Percentiles rank a stretch among this genome's conserved stretches.
Evolutionary conservation across 2,329 filamentous ascomycete species (phyloP).

Genomic region (Fusarium oligoseptatum): DNA sequence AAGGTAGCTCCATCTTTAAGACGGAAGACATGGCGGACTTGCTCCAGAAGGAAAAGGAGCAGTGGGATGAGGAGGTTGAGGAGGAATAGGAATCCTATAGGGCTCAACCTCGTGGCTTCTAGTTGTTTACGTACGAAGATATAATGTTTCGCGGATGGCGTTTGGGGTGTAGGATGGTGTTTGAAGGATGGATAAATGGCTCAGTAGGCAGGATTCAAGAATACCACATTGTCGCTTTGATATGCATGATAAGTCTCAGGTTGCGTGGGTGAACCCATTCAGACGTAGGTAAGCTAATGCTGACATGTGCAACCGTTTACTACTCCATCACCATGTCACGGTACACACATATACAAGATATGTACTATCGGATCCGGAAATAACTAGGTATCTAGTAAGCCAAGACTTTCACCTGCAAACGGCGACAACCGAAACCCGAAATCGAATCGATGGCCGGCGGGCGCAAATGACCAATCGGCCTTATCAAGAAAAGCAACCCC

Average conservation of each 20-base stretch:
- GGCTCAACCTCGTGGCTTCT: conserved; percentile 10
- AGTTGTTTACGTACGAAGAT: background rate
- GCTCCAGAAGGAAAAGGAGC: conserved; percentile 81
- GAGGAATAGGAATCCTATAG: conserved; percentile 61
- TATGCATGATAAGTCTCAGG: background rate
- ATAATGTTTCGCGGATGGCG: conserved; percentile 29
- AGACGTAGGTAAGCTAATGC: background rate
- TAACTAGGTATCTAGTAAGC: background rate
- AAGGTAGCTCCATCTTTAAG: conserved; percentile 79
- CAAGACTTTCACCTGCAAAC: background rate
- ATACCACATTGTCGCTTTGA: conserved; percentile 18
- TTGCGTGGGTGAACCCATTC: background rate
- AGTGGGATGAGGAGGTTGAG: conserved; percentile 85
- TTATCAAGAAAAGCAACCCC: conserved; percentile 5
- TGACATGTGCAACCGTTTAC: background rate
- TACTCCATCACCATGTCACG: background rate
- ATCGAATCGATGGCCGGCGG: background rate
- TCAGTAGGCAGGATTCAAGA: conserved; percentile 9
- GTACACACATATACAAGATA: background rate
- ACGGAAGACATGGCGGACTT: conserved; percentile 78
- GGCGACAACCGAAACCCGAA: background rate
- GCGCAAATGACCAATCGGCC: conserved; percentile 16
- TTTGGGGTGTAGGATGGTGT: conserved; percentile 29
- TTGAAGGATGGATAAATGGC: conserved; percentile 15
- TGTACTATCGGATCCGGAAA: background rate